These are phyloP conservation scores for Talaromyces sp. DNA, from an alignment of 2,329 filamentous ascomycete genomes.

Conservation along the genomic window DNA sequence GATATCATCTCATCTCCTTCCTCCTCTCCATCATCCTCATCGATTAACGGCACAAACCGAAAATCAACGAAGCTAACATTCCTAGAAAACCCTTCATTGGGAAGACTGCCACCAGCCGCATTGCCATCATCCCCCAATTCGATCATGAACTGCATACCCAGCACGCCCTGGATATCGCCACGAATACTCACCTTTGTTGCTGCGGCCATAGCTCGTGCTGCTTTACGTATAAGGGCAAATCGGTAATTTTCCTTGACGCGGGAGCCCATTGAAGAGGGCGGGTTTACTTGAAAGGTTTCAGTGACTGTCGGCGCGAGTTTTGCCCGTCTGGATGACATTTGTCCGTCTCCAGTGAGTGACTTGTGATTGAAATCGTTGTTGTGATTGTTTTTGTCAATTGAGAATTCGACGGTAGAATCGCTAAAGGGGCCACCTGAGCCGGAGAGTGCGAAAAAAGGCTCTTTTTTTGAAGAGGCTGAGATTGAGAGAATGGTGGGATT, in stretches of 20 bases:
- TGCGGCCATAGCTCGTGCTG: constrained; percentile 84
- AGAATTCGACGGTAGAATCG: constrained; percentile 57
- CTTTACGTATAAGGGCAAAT: constrained; percentile 79
- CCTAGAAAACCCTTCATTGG: constrained; percentile 14
- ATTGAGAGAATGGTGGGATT: constrained; percentile 69
- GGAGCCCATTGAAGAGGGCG: constrained; percentile 50
- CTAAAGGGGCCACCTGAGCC: constrained; percentile 56
- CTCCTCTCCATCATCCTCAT: constrained; percentile 29
- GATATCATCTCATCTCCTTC: constrained; percentile 8
- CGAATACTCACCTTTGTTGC: constrained; percentile 89
- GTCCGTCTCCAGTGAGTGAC: constrained; percentile 31
- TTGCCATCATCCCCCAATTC: constrained; percentile 57
- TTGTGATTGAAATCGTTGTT: constrained; percentile 24
- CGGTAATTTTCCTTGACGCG: constrained; percentile 75
- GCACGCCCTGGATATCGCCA: constrained; percentile 79
- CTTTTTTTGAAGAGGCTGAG: constrained; percentile 52
- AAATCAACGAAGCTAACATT: constrained; percentile 44
- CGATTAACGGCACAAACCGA: constrained; percentile 41
- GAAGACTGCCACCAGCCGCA: constrained; percentile 15
- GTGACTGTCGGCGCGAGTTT: constrained; percentile 40
- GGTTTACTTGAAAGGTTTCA: constrained; percentile 51
- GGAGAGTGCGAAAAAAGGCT: constrained; percentile 70
- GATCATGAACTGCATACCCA: constrained; percentile 95
- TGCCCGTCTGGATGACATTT: constrained; percentile 25
- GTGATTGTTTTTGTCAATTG: constrained; percentile 38